Base-by-base conservation (phyloP, 306 rosid genomes). In the Biancaea sappan region DNA sequence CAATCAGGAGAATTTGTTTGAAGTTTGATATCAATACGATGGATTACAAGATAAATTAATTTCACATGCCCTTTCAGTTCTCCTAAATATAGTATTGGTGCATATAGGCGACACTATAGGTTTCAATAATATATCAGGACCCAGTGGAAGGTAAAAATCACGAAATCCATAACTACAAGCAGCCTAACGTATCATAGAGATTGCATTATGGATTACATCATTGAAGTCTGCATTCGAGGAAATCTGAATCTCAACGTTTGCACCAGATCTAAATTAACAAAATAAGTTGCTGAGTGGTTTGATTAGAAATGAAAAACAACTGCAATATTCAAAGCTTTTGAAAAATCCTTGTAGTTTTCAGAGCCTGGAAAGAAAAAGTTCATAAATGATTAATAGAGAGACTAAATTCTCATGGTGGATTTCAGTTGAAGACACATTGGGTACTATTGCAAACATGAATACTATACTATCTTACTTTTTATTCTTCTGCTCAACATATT, bases 1-100 rank as follows among this genome's bases (percentile, higher is more conserved):
- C 48, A 48, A 73, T 73, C 56, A 71, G 35, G 57, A 37, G 71
- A 63, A 77, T 74, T 37, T 54, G 44, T 54, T 64, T 61, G 38
- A 63, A 75, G 15, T 26, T 26, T 38, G 35, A 61, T 76, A 71
- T 63, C 62, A 54, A 75, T 70, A 58, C 57, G 32, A 59, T 46
- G 64, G 21, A 65, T 32, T 18, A 67, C 16, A 37, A 22, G 8
- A 51, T 11, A 8, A 80, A 60, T 61, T 41, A 43, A 46, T 21
- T 41, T 21, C 35, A 70, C 24, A 21, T 34, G 65, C 44, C 83
- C 69, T 64, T 56, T 71, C 48, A 74, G 59, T n/a, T 22, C 59
- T 47, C 73, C 72, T 28, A 44, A 75, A 43, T 66, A 59, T 15
- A 5, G 76, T 22, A 31, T 43, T 76, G 71, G 22, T 34, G 43